Evolutionary conservation across 331 rosid genomes (phyloP), one percentile per base, ranked within the genome.

Genomic region (Malus hybrid): DNA sequence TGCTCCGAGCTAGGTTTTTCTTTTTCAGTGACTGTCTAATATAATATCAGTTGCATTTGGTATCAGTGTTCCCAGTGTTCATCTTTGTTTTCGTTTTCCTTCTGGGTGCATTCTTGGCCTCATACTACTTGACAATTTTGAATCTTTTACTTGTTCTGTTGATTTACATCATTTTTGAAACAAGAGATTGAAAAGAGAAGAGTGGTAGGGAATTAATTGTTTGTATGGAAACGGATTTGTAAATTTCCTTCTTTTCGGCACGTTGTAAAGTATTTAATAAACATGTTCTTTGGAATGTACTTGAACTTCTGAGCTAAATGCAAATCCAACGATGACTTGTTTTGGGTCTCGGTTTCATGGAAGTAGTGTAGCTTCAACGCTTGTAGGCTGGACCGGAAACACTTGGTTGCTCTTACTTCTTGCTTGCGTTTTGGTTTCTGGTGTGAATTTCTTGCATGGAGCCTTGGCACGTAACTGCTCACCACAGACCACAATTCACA

Each of bases 1-100:
- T 66, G 62, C 69, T 65, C 54, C 69, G 66, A 71, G 74, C 74
- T 66, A 77, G 70, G 46, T 64, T 71, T 77, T 75, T 52, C 57
- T 10, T 16, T 16, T 50, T 15, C n/a, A 18, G 31, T 67, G 67
- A 39, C 29, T 27, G 48, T 34, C 52, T 4, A 55, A 11, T 54
- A 32, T 48, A 32, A 57, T 20, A 57, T 28, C 66, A 50, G 78
- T 55, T 33, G 27, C 75, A 3, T 56, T 66, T 72, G 66, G 3
- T 74, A 31, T 44, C 70, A 74, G 77, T 27, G 56, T 72, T 59
- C 28, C 12, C 52, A 6, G 6, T 8, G 16, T 56, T 28, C 54
- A 15, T 48, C 65, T 9, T 57, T 50, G 46, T 39, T 42, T 29
- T 36, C 19, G n/a, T 44, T 64, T 66, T 64, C 33, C 5, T 34